Base-by-base conservation (phyloP, 129 eudicot species). In the Lactuca saligna region DNA sequence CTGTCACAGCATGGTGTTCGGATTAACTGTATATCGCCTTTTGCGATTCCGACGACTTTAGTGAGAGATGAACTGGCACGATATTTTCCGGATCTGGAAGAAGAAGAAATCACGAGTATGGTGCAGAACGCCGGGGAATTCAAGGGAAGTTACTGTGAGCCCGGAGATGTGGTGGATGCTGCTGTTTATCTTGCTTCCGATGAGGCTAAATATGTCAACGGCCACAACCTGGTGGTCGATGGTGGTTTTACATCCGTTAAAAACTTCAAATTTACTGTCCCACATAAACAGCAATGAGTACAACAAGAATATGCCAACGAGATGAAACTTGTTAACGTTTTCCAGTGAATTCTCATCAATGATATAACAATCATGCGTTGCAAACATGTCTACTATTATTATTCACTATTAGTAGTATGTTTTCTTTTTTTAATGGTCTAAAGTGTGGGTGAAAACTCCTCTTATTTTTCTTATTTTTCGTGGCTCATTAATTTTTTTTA, bases 141-240 rank as follows among this genome's bases (percentile, higher is more conserved):
- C 8, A 68, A 80, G 57, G 94, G 96, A 11, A 72, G 71, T 5
- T 25, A 75, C 4, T 88, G 96, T 72, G 97, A 91, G 76, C 81
- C 95, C 0, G 39, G 41, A 31, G 97, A 91, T 63, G 77, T 91
- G 31, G 97, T 96, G 12, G 88, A 91, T 69, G 96, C 97, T 4
- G 97, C 91, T 10, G 46, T 86, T 46, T 91, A 65, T 80, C 83
- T 91, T 15, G 94, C 89, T 7, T 85, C 94, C 0, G 97, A 91
- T 61, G 97, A 91, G 11, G 97, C 97, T n/a, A 91, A 91, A 82
- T 91, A 82, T 63, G 84, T 91, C 6, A 88, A 72, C 44, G 97
- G 96, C 35, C 97, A 91, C 78, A 91, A 91, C 66, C 81, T 91
- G 14, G 96, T 91, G 54, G 89, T 91, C 6, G 97, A 91, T 72